Evolutionary conservation across 2,329 filamentous ascomycete species (phyloP).

Genomic region (Pestalotiopsis sp.): DNA sequence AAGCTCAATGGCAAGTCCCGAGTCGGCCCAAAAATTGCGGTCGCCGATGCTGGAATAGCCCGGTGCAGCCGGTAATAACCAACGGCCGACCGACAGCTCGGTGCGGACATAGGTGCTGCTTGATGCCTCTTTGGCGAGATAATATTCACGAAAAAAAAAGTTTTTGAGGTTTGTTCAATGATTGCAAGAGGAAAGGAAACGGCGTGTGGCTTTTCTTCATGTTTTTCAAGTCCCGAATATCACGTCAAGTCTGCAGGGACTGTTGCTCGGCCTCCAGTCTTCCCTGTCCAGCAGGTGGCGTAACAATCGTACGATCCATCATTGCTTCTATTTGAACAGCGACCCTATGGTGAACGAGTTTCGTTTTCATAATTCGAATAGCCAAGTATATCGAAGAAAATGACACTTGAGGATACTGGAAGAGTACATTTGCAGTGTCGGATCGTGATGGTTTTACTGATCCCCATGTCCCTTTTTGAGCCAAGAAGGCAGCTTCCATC

Average conservation of each 20-base stretch:
- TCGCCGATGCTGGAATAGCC: neutral
- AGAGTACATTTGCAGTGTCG: too few relatives aligned
- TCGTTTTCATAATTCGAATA: neutral
- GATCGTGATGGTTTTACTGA: too few relatives aligned
- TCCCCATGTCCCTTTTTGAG: too few relatives aligned
- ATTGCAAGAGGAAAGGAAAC: neutral
- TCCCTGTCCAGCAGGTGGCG: neutral
- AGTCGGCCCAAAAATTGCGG: neutral
- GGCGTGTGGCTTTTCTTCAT: neutral
- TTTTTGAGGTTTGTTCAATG: neutral
- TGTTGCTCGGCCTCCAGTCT: neutral
- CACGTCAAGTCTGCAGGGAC: neutral
- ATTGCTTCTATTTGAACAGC: neutral
- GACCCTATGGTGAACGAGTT: neutral
- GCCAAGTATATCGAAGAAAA: too few relatives aligned
- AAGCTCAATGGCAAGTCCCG: slow-evolving; percentile 7
- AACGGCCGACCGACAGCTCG: slow-evolving; percentile 8
- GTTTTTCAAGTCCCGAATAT: neutral
- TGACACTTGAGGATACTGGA: too few relatives aligned
- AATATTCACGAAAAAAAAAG: neutral
- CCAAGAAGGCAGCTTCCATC: too few relatives aligned
- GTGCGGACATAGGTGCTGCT: slow-evolving; percentile 5
- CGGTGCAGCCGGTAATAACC: slow-evolving; percentile 7
- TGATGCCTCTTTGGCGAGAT: neutral
- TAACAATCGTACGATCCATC: slow-evolving; percentile 8